Conservation (phyloP, 2,329 filamentous ascomycete species). For the Claviceps capensis region DNA sequence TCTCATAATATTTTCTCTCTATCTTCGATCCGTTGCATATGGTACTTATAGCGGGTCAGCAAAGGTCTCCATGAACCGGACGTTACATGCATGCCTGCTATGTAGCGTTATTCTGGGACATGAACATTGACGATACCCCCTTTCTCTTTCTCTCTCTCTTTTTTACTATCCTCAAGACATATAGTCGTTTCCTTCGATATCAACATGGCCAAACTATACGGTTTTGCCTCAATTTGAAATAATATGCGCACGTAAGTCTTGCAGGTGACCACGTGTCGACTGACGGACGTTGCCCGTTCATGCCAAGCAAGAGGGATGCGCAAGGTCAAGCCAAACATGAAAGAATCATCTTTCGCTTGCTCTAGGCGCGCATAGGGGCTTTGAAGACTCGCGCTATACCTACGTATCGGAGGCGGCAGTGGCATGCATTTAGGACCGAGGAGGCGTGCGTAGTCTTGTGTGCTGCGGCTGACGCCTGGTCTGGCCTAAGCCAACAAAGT, state of each 20-base stretch:
- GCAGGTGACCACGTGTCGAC: neutral
- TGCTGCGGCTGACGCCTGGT: neutral
- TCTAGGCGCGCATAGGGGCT: neutral
- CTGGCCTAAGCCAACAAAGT: neutral
- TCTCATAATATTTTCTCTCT: neutral
- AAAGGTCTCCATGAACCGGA: neutral
- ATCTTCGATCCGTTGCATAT: neutral
- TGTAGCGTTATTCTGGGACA: slow-evolving; percentile 2
- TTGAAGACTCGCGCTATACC: neutral
- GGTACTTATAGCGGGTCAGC: neutral
- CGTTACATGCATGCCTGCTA: neutral
- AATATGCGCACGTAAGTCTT: slow-evolving; percentile 1
- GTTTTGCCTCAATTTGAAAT: neutral
- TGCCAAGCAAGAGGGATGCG: neutral
- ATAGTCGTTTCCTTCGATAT: neutral
- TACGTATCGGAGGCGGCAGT: neutral
- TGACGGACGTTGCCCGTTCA: neutral
- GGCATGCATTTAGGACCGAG: neutral
- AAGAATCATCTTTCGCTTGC: neutral
- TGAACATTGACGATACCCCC: slow-evolving; percentile 5
- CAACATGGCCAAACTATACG: neutral
- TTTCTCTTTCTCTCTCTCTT: neutral
- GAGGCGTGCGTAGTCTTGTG: neutral
- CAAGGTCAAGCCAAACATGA: too few species aligned
- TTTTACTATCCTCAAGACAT: neutral